Evolutionary conservation across 148 eudicot genomes (phyloP).

Genomic region (Amaranthus palmeri): DNA sequence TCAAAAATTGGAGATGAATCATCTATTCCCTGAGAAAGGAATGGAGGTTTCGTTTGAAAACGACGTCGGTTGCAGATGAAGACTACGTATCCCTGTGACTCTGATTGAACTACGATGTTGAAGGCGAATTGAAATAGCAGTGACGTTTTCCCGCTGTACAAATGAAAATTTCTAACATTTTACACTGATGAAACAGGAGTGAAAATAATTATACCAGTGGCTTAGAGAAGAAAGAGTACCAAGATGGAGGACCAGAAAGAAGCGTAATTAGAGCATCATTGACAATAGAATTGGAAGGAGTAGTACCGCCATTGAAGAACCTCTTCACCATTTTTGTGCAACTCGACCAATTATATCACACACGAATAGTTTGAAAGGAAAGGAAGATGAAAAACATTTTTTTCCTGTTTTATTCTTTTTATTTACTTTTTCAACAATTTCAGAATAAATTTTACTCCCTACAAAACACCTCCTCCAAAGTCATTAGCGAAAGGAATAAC

Average conservation of each 20-base stretch:
- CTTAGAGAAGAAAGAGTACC: conserved; percentile 25
- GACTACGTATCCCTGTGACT: conserved; percentile 37
- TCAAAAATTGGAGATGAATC: conserved; percentile 44
- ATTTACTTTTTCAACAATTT: too few species aligned
- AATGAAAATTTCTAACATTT: background rate
- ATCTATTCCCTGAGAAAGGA: conserved; percentile 73
- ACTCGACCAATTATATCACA: background rate
- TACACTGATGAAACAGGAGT: too few species aligned
- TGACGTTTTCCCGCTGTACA: conserved; percentile 80
- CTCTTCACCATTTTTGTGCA: conserved; percentile 21
- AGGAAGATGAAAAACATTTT: too few species aligned
- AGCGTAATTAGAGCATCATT: conserved; percentile 30
- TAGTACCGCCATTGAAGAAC: conserved; percentile 19
- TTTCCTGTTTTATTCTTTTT: too few species aligned
- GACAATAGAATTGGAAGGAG: background rate
- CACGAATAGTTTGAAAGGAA: too few species aligned
- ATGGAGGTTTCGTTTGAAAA: conserved; percentile 53
- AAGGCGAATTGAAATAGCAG: conserved; percentile 72
- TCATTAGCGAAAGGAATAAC: too few species aligned
- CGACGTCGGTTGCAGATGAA: conserved; percentile 57
- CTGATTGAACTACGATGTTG: conserved; percentile 32
- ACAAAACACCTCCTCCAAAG: too few species aligned
- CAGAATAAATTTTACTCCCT: too few species aligned
- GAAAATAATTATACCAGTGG: background rate
- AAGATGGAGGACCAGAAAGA: conserved; percentile 74